Evolutionary conservation across 2,329 filamentous ascomycete species (phyloP), one percentile per base, ranked within the genome.

Genomic region (Fusarium cyanostomum): DNA sequence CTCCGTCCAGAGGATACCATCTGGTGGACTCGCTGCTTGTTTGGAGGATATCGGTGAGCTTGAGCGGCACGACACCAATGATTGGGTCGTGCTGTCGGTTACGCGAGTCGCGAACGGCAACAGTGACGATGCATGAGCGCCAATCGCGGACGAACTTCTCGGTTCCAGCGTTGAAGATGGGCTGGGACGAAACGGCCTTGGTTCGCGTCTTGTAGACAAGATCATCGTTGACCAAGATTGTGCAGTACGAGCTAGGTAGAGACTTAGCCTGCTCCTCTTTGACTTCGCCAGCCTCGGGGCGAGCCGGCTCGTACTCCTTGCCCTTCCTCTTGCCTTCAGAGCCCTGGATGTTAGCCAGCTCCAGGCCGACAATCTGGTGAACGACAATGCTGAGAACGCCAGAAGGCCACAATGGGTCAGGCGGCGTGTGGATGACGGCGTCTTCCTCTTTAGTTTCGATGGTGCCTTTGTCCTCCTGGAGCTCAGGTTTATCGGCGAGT

Each of bases 1-100:
- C 95, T 18, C 94, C 95, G 72, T 97, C 94, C 0, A 99, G 84
- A n/a, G 95, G 94, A 74, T 97, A 98, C 93, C 94, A 97, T 58
- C 93, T 83, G 3, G 93, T 96, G 52, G 89, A 80, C 75, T 98
- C 92, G 39, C 92, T 96, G 66, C 88, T 90, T 0, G 90, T 96
- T 69, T 94, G 88, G 18, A 99, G 81, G n/a, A 97, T 84, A 45
- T 97, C 92, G 0, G 92, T 91, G 0, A 98, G 77, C 74, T 93
- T 95, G 57, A 99, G 80, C 1, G 94, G 92, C 2, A 98, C 91
- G 5, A 98, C 91, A 35, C 95, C 95, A 28, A 98, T 86, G 59
- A 99, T 92, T 0, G 95, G 94, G 66, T 98, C 95, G 69, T 98
- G 94, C 77, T 99, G 89, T 51, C 94, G 86, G 75, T 97, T 92